These are phyloP conservation scores for Chalciporus chontae DNA, from an alignment of 768 basidiomycete genomes.

Conservation along the genomic window DNA sequence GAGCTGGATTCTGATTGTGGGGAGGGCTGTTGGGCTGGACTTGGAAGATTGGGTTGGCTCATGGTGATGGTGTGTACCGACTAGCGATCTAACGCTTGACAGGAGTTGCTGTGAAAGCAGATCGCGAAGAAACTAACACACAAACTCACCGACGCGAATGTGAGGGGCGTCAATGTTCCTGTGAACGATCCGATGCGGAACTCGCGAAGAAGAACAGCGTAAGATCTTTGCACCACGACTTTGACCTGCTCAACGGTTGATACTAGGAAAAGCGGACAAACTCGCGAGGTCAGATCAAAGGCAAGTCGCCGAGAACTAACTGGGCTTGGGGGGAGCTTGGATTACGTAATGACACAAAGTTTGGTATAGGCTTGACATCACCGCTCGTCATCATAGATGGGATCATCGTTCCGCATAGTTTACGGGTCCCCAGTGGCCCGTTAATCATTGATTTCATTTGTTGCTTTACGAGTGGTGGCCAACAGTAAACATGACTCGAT, in stretches of 20 bases:
- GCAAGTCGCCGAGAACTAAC: too few species aligned
- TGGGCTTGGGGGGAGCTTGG: too few species aligned
- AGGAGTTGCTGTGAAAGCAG: not conserved
- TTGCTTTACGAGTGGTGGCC: too few species aligned
- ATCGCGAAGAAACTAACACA: not conserved
- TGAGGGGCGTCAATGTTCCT: not conserved
- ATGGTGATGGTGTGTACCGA: slow-evolving; percentile 9
- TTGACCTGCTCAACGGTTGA: not conserved
- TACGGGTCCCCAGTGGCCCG: too few species aligned
- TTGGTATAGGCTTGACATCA: too few species aligned
- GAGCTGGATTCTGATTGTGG: slow-evolving; percentile 14
- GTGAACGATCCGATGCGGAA: not conserved
- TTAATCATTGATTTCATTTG: too few species aligned
- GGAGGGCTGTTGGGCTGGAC: slow-evolving; percentile 18
- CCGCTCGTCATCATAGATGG: slow-evolving; percentile 3
- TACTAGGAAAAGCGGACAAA: too few species aligned
- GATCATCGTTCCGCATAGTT: not conserved
- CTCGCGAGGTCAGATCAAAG: too few species aligned
- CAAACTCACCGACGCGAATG: slow-evolving; percentile 6
- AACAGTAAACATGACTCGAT: slow-evolving; percentile 11
- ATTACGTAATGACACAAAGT: too few species aligned
- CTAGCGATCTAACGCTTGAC: not conserved
- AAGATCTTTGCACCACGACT: not conserved
- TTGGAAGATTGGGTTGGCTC: slow-evolving; percentile 26
- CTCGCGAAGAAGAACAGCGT: too few species aligned